Percentiles rank a stretch among this genome's conserved stretches.
These are phyloP conservation scores for Tulasnella sp. DNA, from an alignment of 768 basidiomycete species.

Conservation along the genomic window DNA sequence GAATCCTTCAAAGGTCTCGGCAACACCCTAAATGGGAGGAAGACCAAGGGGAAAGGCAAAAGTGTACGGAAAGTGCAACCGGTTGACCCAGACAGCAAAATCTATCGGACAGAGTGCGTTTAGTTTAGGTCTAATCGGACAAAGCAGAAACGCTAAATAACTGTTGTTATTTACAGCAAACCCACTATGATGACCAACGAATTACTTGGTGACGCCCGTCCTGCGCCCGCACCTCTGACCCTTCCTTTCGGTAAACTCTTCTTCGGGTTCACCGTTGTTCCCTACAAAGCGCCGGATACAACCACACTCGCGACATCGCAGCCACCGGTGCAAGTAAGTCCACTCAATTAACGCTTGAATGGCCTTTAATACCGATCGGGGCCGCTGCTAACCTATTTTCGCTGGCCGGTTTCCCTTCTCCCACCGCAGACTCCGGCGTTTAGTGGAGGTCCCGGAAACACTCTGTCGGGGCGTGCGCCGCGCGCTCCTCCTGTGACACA, in stretches of 20 bases:
- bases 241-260: conserved; percentile 91
- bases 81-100: conserved; percentile 72
- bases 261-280: conserved; percentile 81
- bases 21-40: conserved; percentile 79
- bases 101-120: conserved; percentile 81
- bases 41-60: conserved; percentile 92
- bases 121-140: not conserved
- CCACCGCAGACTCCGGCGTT: conserved; percentile 38
- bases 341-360: not conserved
- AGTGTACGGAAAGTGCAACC: conserved; percentile 73
- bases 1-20: conserved; percentile 96
- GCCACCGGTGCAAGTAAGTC: not conserved
- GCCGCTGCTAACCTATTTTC: not conserved
- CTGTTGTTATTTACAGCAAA: conserved; percentile 42
- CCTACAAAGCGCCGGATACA: conserved; percentile 39
- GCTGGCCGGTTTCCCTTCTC: conserved; percentile 25
- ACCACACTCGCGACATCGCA: conserved; percentile 15
- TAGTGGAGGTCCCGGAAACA: conserved; percentile 51
- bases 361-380: not conserved
- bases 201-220: conserved; percentile 56
- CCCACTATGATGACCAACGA: conserved; percentile 76
- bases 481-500: conserved; percentile 20
- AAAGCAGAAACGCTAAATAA: not conserved
- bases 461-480: conserved; percentile 45
- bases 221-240: conserved; percentile 82